phyloP scores from a whole-genome alignment of 352 stramenopile genomes.

The Globisporangium paroecandrum region DNA sequence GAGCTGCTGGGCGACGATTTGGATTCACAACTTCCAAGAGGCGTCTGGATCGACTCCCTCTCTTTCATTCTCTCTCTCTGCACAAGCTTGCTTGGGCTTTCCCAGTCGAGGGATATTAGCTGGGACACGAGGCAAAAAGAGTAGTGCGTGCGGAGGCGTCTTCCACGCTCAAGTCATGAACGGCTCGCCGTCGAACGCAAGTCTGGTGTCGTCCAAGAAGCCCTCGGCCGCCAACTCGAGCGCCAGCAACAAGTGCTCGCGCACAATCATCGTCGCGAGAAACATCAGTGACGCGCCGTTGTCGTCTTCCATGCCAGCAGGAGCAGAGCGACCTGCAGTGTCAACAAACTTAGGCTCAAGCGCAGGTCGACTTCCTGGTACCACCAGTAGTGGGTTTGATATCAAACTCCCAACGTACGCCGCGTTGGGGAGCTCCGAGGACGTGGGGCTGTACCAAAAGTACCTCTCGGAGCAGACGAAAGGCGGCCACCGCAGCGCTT shows the following conservation, averaged over 20 bases:
- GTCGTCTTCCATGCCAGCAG: conserved; percentile 7
- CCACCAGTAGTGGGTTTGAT: conserved; percentile 11
- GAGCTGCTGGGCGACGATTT: not conserved
- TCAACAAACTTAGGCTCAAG: not conserved
- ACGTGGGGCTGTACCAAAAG: conserved; percentile 58
- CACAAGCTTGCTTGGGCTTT: not conserved
- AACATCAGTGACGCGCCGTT: conserved; percentile 26
- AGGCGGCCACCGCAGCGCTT: conserved; percentile 20
- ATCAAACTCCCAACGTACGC: conserved; percentile 59
- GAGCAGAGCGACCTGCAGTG: not conserved
- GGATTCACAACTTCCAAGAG: not conserved
- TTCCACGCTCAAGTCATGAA: conserved; percentile 27
- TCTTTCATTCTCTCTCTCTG: not conserved
- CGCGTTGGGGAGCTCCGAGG: conserved; percentile 48
- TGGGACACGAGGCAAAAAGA: not conserved
- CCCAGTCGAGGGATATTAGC: not conserved
- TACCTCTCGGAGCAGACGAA: conserved; percentile 47
- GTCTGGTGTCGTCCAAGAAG: conserved; percentile 28
- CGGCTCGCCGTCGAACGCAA: conserved; percentile 39
- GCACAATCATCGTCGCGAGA: conserved; percentile 56
- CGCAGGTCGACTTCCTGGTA: not conserved
- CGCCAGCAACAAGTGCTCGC: conserved; percentile 31
- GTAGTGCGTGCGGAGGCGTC: not conserved
- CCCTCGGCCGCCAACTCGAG: conserved; percentile 35
- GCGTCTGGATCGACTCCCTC: not conserved